A percentile compares a stretch with the other conserved stretches of the same genome.
Conservation (phyloP, 2,329 filamentous ascomycete genomes). For the Drechslerella stenobrocha region DNA sequence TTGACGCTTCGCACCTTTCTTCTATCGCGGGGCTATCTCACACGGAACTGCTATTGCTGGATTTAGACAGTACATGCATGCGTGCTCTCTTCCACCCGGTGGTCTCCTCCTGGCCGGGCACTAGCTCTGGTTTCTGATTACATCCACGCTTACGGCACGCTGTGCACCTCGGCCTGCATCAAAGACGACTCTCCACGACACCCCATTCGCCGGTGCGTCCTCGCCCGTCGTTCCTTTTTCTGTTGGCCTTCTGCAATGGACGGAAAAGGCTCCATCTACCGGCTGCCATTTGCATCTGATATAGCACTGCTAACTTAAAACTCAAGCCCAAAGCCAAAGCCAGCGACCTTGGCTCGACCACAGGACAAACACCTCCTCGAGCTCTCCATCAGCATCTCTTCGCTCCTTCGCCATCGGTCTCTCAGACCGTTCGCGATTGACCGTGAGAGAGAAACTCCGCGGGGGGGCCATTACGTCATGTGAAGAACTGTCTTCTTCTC, state of each 20-base stretch:
- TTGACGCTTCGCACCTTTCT: background rate
- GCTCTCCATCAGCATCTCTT: too few relatives aligned
- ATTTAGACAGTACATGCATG: background rate
- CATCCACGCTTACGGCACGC: conserved; percentile 46
- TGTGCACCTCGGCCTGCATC: background rate
- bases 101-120: background rate
- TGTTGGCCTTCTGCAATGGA: background rate
- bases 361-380: too few relatives aligned
- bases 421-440: too few relatives aligned
- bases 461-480: too few relatives aligned
- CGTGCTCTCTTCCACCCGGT: background rate
- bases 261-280: conserved; percentile 1
- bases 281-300: conserved; percentile 1
- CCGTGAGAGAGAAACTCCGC: too few relatives aligned
- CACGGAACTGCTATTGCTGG: conserved; percentile 37
- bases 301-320: conserved; percentile 2
- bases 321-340: background rate
- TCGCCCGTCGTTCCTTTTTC: background rate
- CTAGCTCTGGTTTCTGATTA: conserved; percentile 18
- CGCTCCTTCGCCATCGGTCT: too few relatives aligned
- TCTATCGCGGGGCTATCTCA: background rate
- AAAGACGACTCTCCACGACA: background rate
- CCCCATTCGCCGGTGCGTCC: background rate
- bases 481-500: background rate
- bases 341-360: too few relatives aligned